Base-by-base conservation (phyloP, 805 yeast species). In the Vanderwaltozyma verrucispora region DNA sequence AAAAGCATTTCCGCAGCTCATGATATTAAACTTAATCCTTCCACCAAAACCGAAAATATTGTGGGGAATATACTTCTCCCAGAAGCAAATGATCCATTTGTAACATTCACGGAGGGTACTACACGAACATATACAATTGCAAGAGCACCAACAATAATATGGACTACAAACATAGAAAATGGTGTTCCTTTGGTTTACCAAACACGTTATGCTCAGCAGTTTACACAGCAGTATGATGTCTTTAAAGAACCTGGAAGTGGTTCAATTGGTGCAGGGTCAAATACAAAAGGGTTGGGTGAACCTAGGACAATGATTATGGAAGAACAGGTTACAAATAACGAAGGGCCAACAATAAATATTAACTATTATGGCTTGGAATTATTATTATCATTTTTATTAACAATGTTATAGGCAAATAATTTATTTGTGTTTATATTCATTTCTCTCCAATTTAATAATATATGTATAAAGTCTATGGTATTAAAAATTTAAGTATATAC, bases 221-320 rank as follows among this genome's bases (percentile, higher is more conserved):
- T 77, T 44, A 27, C 51, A 8, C 36, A 63, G 10, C 52, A 64
- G 43, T 74, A 60, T 43, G 41, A 65, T 0, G 49, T 70, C 3
- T 56, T 73, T 1, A 63, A 64, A 0, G 35, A 62, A 0, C 75
- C 74, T 1, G 54, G 70, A 9, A 40, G 72, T 0, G 96, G 95
- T 2, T 46, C 68, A 4, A 69, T 85, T 34, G 95, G 95, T 0
- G 53, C 85, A 33, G 95, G 94, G 0, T 61, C 79, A 3, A 50
- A 74, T 12, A 44, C 64, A 2, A 94, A 94, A 2, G 53, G 65
- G 0, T 72, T 82, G 5, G 96, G 95, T 8, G 11, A 10, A 10
- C 7, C 27, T 8, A 24, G 11, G n/a, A 11, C 9, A 10, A 12
- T 24, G 11, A 24, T 8, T 8, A 10, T 10, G 4, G n/a, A 10